Conservation (phyloP, 2,329 filamentous ascomycete genomes). For the Pseudogymnoascus sp. region DNA sequence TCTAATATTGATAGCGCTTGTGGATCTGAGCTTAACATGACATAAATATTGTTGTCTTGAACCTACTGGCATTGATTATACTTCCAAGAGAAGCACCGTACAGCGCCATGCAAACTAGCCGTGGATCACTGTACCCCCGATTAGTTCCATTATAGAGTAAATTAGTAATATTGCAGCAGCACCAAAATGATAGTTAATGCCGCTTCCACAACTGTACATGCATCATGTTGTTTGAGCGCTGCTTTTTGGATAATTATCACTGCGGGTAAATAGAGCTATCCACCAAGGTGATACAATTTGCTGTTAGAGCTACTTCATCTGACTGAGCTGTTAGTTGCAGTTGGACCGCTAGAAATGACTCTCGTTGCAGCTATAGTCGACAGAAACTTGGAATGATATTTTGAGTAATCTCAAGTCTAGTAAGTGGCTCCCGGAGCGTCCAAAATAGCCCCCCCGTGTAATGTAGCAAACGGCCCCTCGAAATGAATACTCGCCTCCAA, state of each 20-base stretch:
- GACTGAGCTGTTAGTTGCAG: background rate
- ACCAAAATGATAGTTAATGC: background rate
- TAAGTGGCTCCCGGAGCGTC: background rate
- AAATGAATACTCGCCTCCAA: background rate
- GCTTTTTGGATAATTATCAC: background rate
- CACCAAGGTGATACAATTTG: background rate
- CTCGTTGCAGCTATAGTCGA: background rate
- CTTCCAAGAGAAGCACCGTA: too few species aligned
- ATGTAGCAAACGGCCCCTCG: background rate
- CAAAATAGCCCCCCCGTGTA: background rate
- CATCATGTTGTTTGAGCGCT: background rate
- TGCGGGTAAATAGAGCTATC: background rate
- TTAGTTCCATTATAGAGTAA: background rate
- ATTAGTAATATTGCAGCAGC: background rate
- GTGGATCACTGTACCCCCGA: too few species aligned
- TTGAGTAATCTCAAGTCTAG: background rate
- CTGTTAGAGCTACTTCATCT: background rate
- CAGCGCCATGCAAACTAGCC: too few species aligned
- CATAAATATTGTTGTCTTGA: background rate
- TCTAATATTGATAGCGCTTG: background rate
- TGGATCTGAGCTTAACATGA: background rate
- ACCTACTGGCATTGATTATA: background rate
- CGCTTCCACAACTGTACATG: background rate
- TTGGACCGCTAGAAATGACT: background rate
- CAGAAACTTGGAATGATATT: background rate